These are phyloP conservation scores for Hypholoma sublateritium DNA, from an alignment of 768 basidiomycete species.

Conservation along the genomic window DNA sequence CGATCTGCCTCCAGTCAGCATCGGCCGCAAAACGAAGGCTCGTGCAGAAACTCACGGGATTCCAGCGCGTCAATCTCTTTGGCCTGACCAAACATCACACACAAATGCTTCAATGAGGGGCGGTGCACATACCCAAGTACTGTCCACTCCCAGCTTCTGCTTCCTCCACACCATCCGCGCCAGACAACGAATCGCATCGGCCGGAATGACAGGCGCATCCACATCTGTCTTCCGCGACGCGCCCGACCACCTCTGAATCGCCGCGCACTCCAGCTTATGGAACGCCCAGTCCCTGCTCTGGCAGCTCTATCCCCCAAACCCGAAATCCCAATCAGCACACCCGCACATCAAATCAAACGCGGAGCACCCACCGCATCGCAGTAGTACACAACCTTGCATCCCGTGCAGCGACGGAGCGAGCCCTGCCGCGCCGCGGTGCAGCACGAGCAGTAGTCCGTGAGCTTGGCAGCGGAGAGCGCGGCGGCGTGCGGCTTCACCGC, in stretches of 20 bases:
- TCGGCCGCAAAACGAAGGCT: neutral
- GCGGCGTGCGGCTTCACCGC: constrained; percentile 57
- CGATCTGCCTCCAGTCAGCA: constrained; percentile 45
- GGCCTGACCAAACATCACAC: constrained; percentile 37
- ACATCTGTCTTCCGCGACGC: constrained; percentile 34
- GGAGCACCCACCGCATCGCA: constrained; percentile 64
- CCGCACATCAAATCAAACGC: neutral
- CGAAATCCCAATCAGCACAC: neutral
- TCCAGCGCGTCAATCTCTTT: constrained; percentile 69
- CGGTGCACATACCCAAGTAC: constrained; percentile 52
- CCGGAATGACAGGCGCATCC: constrained; percentile 44
- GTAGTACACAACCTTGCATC: constrained; percentile 71
- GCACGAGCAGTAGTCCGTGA: constrained; percentile 66
- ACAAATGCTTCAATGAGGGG: no score
- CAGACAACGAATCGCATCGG: constrained; percentile 78
- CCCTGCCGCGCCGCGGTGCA: constrained; percentile 48
- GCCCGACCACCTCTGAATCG: constrained; percentile 57
- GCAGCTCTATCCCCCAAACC: constrained; percentile 45
- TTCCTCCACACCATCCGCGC: constrained; percentile 72
- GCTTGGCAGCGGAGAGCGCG: constrained; percentile 61
- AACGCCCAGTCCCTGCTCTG: constrained; percentile 71
- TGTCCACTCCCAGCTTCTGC: constrained; percentile 51
- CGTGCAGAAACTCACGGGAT: constrained; percentile 58
- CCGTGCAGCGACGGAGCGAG: constrained; percentile 67
- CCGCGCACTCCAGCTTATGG: constrained; percentile 79